These are phyloP conservation scores for Talaromyces sp. DNA, from an alignment of 2,329 filamentous ascomycete genomes.

Conservation along the genomic window DNA sequence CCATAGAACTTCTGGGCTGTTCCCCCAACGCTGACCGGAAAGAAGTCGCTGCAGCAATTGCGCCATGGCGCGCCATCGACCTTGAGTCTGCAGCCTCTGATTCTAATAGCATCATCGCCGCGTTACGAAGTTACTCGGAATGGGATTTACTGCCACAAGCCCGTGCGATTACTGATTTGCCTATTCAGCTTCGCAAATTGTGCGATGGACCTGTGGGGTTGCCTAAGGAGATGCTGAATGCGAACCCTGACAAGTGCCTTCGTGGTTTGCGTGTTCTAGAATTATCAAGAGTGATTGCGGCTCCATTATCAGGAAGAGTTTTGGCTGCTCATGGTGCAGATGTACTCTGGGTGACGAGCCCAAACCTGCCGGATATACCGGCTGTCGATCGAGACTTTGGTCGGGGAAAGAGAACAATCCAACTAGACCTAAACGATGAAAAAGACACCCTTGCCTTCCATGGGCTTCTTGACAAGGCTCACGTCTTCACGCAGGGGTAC, in stretches of 20 bases:
- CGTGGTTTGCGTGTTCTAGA: slow-evolving; percentile 40
- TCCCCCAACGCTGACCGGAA: slow-evolving; percentile 28
- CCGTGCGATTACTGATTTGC: slow-evolving; percentile 43
- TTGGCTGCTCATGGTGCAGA: slow-evolving; percentile 42
- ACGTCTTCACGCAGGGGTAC: slow-evolving; percentile 49
- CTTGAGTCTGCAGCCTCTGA: slow-evolving; percentile 44
- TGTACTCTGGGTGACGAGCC: slow-evolving; percentile 40
- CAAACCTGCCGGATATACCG: slow-evolving; percentile 35
- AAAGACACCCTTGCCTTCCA: slow-evolving; percentile 27
- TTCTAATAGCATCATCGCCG: slow-evolving; percentile 42
- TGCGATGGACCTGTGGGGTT: slow-evolving; percentile 16
- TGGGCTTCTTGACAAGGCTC: slow-evolving; percentile 33
- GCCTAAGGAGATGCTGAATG: slow-evolving; percentile 17
- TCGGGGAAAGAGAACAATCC: slow-evolving; percentile 37
- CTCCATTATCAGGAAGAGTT: slow-evolving; percentile 36
- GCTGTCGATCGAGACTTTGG: slow-evolving; percentile 35
- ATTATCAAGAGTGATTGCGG: slow-evolving; percentile 40
- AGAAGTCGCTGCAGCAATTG: slow-evolving; percentile 38
- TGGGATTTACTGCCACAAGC: slow-evolving; percentile 54
- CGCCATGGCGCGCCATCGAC: not conserved
- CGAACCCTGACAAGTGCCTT: slow-evolving; percentile 31
- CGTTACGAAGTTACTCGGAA: slow-evolving; percentile 47
- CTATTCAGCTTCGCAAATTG: slow-evolving; percentile 45
- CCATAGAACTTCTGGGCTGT: slow-evolving; percentile 44
- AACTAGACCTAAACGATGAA: slow-evolving; percentile 33